These are phyloP conservation scores for Penicillium sp. DNA, from an alignment of 2,329 filamentous ascomycete species.

Conservation along the genomic window DNA sequence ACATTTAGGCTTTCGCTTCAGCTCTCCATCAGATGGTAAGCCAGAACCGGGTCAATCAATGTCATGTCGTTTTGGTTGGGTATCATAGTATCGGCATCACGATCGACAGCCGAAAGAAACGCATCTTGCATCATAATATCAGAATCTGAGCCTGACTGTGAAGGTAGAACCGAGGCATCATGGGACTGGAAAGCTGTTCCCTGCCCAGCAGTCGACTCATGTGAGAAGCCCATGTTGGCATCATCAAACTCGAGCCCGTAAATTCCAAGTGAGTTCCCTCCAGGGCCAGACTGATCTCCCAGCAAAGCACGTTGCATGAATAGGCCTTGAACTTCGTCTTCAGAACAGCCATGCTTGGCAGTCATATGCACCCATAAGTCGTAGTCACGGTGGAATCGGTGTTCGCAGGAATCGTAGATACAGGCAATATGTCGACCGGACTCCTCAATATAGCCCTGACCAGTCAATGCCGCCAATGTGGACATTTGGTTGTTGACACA, in stretches of 20 bases:
- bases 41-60: constrained; percentile 37
- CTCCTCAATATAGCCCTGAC: constrained; percentile 56
- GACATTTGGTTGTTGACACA: constrained; percentile 24
- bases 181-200: background rate
- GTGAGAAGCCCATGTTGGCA: background rate
- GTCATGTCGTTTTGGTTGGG: constrained; percentile 33
- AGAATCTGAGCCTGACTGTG: constrained; percentile 6
- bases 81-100: constrained; percentile 27
- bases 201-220: background rate
- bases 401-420: constrained; percentile 51
- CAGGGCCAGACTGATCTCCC: constrained; percentile 27
- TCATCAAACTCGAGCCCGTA: constrained; percentile 38
- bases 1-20: background rate
- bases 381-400: constrained; percentile 58
- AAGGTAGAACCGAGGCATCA: background rate
- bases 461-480: constrained; percentile 54
- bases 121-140: constrained; percentile 30
- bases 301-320: constrained; percentile 43
- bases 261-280: constrained; percentile 34
- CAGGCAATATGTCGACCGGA: constrained; percentile 54
- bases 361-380: constrained; percentile 60
- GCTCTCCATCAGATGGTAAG: constrained; percentile 31
- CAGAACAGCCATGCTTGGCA: constrained; percentile 41
- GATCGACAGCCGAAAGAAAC: constrained; percentile 2
- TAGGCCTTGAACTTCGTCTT: constrained; percentile 42